A percentile compares a stretch with the other conserved stretches of the same genome.
These are phyloP conservation scores for Aureobasidium pullulans DNA, from an alignment of 2,329 filamentous ascomycete genomes.

Conservation along the genomic window DNA sequence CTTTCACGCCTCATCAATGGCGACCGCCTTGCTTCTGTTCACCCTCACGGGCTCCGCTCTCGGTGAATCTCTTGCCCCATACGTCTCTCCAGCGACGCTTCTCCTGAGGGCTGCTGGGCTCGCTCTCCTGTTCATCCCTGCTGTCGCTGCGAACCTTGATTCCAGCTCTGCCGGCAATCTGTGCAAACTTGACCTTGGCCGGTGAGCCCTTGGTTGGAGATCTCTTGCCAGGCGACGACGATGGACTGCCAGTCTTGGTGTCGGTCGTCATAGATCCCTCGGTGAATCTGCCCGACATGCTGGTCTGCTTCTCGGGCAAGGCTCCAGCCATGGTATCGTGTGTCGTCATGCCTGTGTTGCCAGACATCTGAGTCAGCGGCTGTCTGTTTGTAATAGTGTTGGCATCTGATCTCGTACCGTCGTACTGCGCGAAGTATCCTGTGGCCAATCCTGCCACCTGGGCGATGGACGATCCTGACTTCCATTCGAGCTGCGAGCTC, in stretches of 20 bases:
- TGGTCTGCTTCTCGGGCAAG: slow-evolving; percentile 1
- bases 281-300: slow-evolving; percentile 12
- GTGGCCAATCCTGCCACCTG: slow-evolving; percentile 26
- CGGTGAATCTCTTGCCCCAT: slow-evolving; percentile 23
- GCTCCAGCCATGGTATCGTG: slow-evolving; percentile 1
- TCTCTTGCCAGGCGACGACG: slow-evolving; percentile 15
- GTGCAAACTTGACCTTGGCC: slow-evolving; percentile 40
- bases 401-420: slow-evolving; percentile 22
- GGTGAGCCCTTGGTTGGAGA: slow-evolving; percentile 28
- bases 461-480: slow-evolving; percentile 24
- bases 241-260: slow-evolving; percentile 6
- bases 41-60: not conserved
- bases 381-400: slow-evolving; percentile 6
- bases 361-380: slow-evolving; percentile 14
- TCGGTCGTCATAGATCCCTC: slow-evolving; percentile 15
- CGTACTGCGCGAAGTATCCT: slow-evolving; percentile 28
- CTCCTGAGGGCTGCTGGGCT: slow-evolving; percentile 19
- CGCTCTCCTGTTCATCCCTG: slow-evolving; percentile 16
- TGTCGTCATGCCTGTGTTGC: slow-evolving; percentile 11
- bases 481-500: slow-evolving; percentile 27
- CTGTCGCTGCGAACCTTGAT: slow-evolving; percentile 25
- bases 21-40: slow-evolving; percentile 10
- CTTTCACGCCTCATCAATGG: not conserved
- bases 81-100: slow-evolving; percentile 28
- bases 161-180: slow-evolving; percentile 40